Percentiles rank a stretch among this genome's conserved stretches.
These are phyloP conservation scores for Panaeolus papilionaceus DNA, from an alignment of 768 basidiomycete genomes.

Conservation along the genomic window DNA sequence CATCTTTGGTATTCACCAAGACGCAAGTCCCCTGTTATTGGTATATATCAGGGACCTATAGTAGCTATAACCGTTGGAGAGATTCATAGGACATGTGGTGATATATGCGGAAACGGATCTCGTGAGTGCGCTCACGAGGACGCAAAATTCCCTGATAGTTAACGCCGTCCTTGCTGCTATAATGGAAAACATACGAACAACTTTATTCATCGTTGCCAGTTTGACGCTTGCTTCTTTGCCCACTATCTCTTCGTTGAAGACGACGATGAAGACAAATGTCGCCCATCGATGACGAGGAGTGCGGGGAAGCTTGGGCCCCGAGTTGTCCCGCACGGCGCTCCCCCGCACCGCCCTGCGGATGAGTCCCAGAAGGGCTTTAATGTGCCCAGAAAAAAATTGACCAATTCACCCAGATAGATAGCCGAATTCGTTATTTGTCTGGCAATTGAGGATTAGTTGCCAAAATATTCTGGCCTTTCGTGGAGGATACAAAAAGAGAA, in stretches of 20 bases:
- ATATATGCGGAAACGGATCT: constrained; percentile 6
- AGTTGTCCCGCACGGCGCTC: neutral
- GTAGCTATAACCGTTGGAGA: neutral
- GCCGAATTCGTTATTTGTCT: constrained; percentile 7
- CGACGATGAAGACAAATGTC: neutral
- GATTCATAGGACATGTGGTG: constrained; percentile 5
- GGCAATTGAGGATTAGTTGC: neutral
- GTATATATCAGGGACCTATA: neutral
- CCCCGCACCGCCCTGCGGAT: neutral
- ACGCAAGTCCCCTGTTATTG: neutral
- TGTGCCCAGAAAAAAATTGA: neutral
- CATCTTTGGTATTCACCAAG: neutral
- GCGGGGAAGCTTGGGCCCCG: neutral
- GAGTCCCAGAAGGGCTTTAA: neutral
- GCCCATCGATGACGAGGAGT: neutral
- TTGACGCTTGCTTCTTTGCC: no score
- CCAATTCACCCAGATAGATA: constrained; percentile 2
- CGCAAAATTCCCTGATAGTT: constrained; percentile 1
- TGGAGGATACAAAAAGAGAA: neutral
- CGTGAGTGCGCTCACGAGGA: constrained; percentile 10
- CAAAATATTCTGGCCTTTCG: neutral
- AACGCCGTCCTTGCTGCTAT: neutral
- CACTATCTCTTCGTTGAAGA: neutral
- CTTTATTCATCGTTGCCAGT: neutral
- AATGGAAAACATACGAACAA: neutral